phyloP scores from a whole-genome alignment of 108 stramenopile genomes.

The Asterionellopsis glacialis region DNA sequence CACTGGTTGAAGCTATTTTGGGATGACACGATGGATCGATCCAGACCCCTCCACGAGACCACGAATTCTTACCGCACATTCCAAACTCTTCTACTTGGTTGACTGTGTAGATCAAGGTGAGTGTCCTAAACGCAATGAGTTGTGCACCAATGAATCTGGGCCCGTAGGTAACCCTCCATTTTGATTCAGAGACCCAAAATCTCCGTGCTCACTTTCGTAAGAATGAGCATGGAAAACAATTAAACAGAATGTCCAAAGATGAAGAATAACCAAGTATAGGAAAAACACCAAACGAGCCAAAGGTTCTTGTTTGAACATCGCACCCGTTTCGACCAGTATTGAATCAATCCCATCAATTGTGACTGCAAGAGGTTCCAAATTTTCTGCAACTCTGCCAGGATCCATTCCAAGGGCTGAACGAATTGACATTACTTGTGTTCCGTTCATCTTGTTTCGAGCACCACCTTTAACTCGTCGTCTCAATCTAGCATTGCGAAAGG shows the following conservation, averaged over 20 bases:
- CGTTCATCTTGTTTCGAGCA: slow-evolving; percentile 8
- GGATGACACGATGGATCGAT: slow-evolving; percentile 81
- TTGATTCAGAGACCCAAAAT: slow-evolving; percentile 15
- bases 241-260: slow-evolving; percentile 81
- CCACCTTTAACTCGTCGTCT: slow-evolving; percentile 36
- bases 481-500: neutral
- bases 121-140: too few species aligned
- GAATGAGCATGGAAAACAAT: slow-evolving; percentile 57
- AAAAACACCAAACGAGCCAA: slow-evolving; percentile 66
- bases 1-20: slow-evolving; percentile 86
- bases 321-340: slow-evolving; percentile 65
- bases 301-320: slow-evolving; percentile 67
- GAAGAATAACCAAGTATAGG: slow-evolving; percentile 62
- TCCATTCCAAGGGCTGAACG: slow-evolving; percentile 58
- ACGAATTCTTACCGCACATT: too few species aligned
- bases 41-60: slow-evolving; percentile 64
- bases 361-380: slow-evolving; percentile 49
- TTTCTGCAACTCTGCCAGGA: slow-evolving; percentile 39
- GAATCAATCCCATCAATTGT: slow-evolving; percentile 74
- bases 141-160: too few species aligned
- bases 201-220: slow-evolving; percentile 12
- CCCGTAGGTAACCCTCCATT: neutral
- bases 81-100: too few species aligned
- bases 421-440: slow-evolving; percentile 49
- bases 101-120: too few species aligned